These are phyloP conservation scores for Begonia fuchsioides DNA, from an alignment of 306 rosid species.

Conservation along the genomic window DNA sequence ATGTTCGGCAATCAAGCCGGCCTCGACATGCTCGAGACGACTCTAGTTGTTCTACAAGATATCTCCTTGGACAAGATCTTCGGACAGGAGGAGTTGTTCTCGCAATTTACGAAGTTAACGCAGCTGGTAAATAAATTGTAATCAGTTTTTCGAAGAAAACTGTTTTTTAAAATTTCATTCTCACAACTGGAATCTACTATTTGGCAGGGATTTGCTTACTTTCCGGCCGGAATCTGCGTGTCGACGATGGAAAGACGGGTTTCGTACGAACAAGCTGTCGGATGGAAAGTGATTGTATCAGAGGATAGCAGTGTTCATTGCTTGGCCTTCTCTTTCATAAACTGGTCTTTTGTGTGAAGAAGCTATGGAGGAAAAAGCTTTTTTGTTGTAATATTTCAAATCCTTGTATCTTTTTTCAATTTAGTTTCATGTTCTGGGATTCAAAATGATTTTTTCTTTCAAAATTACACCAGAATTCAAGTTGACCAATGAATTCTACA, in stretches of 20 bases:
- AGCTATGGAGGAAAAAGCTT: no score
- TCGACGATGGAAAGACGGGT: slow-evolving; percentile 81
- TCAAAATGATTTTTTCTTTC: no score
- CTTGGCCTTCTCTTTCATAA: slow-evolving; percentile 74
- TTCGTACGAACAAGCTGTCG: slow-evolving; percentile 74
- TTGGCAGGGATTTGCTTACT: slow-evolving; percentile 55
- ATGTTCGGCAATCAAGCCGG: slow-evolving; percentile 91
- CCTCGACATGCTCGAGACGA: slow-evolving; percentile 92
- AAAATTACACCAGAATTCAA: no score
- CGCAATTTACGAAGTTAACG: slow-evolving; percentile 76
- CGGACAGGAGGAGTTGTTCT: slow-evolving; percentile 62
- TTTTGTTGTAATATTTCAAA: no score
- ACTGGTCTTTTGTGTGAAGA: slow-evolving; percentile 82
- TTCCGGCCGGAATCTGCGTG: slow-evolving; percentile 83
- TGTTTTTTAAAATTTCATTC: not conserved
- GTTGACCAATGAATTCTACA: no score
- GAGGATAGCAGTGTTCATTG: slow-evolving; percentile 72
- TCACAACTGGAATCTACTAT: not conserved
- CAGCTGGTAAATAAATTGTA: slow-evolving; percentile 38
- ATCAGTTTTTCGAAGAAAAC: not conserved
- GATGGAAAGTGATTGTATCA: slow-evolving; percentile 75
- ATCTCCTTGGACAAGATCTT: slow-evolving; percentile 80
- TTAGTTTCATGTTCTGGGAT: no score
- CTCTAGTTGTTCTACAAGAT: slow-evolving; percentile 81
- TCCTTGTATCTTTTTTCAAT: no score